Conservation (phyloP, 1,284 basidiomycete genomes). For the Mycena sp. region DNA sequence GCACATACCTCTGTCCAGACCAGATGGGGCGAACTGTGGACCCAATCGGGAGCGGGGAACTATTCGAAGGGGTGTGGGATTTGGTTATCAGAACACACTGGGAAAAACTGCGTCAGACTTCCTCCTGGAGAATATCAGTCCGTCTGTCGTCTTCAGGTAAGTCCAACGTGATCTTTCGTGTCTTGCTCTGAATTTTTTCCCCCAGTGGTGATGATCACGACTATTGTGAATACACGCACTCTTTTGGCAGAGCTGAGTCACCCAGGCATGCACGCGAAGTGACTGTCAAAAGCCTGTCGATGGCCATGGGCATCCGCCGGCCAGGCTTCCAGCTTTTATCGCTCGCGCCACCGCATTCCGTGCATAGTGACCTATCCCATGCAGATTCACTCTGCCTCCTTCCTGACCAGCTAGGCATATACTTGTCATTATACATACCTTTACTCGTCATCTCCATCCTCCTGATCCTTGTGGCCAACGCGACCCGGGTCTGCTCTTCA, state of each 20-base stretch:
- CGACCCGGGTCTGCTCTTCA: slow-evolving; percentile 28
- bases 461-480: slow-evolving; percentile 47
- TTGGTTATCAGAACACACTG: slow-evolving; percentile 87
- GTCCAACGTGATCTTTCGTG: slow-evolving; percentile 30
- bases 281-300: slow-evolving; percentile 86
- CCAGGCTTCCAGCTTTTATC: slow-evolving; percentile 91
- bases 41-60: slow-evolving; percentile 76
- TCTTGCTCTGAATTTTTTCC: slow-evolving; percentile 6
- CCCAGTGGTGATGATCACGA: slow-evolving; percentile 89
- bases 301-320: slow-evolving; percentile 76
- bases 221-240: slow-evolving; percentile 82
- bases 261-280: slow-evolving; percentile 61
- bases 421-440: slow-evolving; percentile 64
- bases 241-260: slow-evolving; percentile 31
- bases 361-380: slow-evolving; percentile 44
- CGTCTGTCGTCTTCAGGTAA: slow-evolving; percentile 78
- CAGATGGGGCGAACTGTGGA: slow-evolving; percentile 77
- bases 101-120: slow-evolving; percentile 80
- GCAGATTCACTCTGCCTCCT: slow-evolving; percentile 72
- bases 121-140: slow-evolving; percentile 75
- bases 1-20: slow-evolving; percentile 85
- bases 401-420: slow-evolving; percentile 75
- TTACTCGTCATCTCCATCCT: slow-evolving; percentile 53
- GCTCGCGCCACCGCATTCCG: slow-evolving; percentile 59
- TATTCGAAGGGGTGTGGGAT: slow-evolving; percentile 78